A percentile compares a stretch with the other conserved stretches of the same genome.
phyloP scores from a whole-genome alignment of 2,329 filamentous ascomycete species.

The Fusarium beomiforme region DNA sequence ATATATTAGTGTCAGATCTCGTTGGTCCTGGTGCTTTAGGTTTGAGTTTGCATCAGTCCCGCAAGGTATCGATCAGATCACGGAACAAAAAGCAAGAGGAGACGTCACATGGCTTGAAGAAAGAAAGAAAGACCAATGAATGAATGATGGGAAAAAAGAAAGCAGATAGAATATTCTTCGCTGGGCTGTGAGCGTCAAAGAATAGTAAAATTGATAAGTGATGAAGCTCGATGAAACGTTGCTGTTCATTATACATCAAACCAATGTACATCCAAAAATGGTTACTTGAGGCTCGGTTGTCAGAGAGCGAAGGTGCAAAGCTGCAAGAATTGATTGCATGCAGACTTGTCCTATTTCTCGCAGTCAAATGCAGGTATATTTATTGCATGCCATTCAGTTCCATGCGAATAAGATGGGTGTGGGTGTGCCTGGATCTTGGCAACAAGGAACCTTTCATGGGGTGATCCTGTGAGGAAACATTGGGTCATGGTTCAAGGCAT shows the following conservation, averaged over 20 bases:
- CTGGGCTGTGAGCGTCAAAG: background rate
- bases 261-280: background rate
- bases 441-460: slow-evolving; percentile 22
- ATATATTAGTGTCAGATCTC: slow-evolving; percentile 22
- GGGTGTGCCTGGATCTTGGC: slow-evolving; percentile 27
- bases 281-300: slow-evolving; percentile 17
- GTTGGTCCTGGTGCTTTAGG: slow-evolving; percentile 2
- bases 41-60: slow-evolving; percentile 13
- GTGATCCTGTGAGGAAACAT: slow-evolving; percentile 5
- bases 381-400: background rate
- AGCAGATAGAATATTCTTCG: background rate
- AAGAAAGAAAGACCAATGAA: too few species aligned
- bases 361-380: background rate
- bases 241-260: slow-evolving; percentile 15
- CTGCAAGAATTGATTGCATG: background rate
- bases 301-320: background rate
- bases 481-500: background rate
- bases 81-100: background rate
- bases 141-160: background rate
- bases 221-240: slow-evolving; percentile 6
- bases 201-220: slow-evolving; percentile 6
- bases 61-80: slow-evolving; percentile 1
- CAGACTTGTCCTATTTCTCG: background rate
- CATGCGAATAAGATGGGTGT: slow-evolving; percentile 19
- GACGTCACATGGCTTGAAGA: slow-evolving; percentile 2